Base-by-base conservation (phyloP, 2,329 filamentous ascomycete species). In the Fusarium pseudocircinatum region DNA sequence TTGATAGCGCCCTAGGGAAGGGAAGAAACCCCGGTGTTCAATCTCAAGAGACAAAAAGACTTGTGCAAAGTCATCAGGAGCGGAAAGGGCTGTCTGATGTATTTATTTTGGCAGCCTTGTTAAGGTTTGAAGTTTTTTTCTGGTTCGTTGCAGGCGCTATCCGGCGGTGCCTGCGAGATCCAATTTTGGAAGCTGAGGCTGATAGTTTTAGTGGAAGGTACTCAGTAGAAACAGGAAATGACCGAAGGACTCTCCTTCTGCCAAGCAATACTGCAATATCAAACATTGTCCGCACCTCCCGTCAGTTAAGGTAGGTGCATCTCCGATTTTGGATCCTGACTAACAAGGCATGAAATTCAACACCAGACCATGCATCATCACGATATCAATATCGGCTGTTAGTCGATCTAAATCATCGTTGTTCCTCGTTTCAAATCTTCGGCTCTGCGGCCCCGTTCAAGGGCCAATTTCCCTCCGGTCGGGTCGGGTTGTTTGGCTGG, bases 381-480 rank as follows among this genome's bases (percentile, higher is more conserved):
- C 44, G 42, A 68, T 60, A 60, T 52, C 47, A 60, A 70, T 74
- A 43, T 63, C 60, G 58, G 62, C 42, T 74, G 49, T 65, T 71
- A 56, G 70, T 63, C 54, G 66, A 73, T 73, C 70, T 63, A 74
- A 73, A 74, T 73, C 52, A 71, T 73, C 36, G 63, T 36, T 50
- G 44, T 37, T 40, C 32, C 42, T 63, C 62, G 70, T 73, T 74
- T 73, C 63, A 72, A 58, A 60, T 72, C 46, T 46, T 72, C 57
- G 69, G 46, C 65, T 72, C 46, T 43, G 67, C 40, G 37, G 59
- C 54, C 60, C 67, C 67, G 37, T 68, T 61, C 26, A 68, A 67
- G 54, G 54, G 63, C 46, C 52, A 74, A 72, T 74, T 74, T 72
- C 64, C 63, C 67, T 72, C 57, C 18, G 59, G 56, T 73, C 43